Percentiles rank a stretch among this genome's conserved stretches.
These are phyloP conservation scores for Acorus calamus DNA, from an alignment of 106 monocot genomes.

Conservation along the genomic window DNA sequence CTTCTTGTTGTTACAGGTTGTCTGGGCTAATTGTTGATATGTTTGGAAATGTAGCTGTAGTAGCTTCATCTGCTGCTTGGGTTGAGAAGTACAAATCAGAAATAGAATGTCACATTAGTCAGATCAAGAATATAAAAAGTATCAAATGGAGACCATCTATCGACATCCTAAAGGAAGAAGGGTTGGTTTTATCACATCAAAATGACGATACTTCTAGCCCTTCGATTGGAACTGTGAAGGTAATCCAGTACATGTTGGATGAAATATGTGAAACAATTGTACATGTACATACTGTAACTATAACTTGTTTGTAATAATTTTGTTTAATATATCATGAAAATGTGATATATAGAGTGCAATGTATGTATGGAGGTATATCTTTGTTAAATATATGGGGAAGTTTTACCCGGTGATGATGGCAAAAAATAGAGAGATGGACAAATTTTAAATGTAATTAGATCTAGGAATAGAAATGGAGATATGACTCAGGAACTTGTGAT, in stretches of 20 bases:
- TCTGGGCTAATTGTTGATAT: slow-evolving; percentile 89
- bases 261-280: slow-evolving; percentile 12
- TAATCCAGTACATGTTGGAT: slow-evolving; percentile 19
- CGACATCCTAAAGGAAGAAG: slow-evolving; percentile 93
- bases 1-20: slow-evolving; percentile 45
- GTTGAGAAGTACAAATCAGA: slow-evolving; percentile 82
- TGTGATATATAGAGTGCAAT: too few species aligned
- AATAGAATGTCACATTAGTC: slow-evolving; percentile 48
- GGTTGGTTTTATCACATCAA: slow-evolving; percentile 47
- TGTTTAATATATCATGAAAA: too few species aligned
- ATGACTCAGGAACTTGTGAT: too few species aligned
- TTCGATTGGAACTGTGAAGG: slow-evolving; percentile 44
- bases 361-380: too few species aligned
- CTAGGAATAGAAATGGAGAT: too few species aligned
- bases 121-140: slow-evolving; percentile 33
- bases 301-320: too few species aligned
- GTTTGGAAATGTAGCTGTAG: slow-evolving; percentile 74
- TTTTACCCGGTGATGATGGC: too few species aligned
- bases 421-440: too few species aligned
- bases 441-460: too few species aligned
- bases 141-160: slow-evolving; percentile 80
- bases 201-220: slow-evolving; percentile 13
- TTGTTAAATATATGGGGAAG: too few species aligned
- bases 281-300: slow-evolving; percentile 2
- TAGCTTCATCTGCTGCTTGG: slow-evolving; percentile 99